Conservation (phyloP, 2,329 filamentous ascomycete species). For the Aspergillus flavus region DNA sequence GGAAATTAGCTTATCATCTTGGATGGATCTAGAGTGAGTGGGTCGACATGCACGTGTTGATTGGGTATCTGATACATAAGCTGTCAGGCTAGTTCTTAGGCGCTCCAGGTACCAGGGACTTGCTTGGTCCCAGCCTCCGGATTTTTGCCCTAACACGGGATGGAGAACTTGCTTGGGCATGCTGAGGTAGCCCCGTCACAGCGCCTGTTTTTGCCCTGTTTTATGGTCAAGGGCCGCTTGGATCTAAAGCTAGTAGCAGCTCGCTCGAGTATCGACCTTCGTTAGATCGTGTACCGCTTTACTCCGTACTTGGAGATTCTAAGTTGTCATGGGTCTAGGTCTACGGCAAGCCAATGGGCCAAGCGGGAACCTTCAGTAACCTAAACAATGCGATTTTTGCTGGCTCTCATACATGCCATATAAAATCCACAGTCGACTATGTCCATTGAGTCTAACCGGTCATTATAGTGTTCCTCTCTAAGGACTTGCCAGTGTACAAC, state of each 20-base stretch:
- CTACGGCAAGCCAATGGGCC: too few species aligned
- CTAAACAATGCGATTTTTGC: too few species aligned
- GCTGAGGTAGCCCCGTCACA: not conserved
- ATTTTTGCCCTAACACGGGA: slow-evolving; percentile 2
- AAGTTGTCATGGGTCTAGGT: too few species aligned
- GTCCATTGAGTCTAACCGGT: too few species aligned
- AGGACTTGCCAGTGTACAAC: too few species aligned
- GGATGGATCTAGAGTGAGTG: not conserved
- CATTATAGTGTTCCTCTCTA: too few species aligned
- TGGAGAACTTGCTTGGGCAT: not conserved
- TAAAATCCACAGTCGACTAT: too few species aligned
- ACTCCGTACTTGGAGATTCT: too few species aligned
- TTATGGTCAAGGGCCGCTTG: not conserved
- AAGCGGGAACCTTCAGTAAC: too few species aligned
- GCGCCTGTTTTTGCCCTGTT: not conserved
- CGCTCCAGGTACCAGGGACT: not conserved
- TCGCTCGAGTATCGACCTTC: not conserved
- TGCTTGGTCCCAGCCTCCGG: slow-evolving; percentile 2
- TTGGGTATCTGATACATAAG: slow-evolving; percentile 5
- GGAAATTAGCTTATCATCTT: not conserved
- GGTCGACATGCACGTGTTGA: not conserved
- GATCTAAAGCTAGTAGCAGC: not conserved
- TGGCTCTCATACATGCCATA: too few species aligned
- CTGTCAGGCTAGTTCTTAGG: slow-evolving; percentile 1
- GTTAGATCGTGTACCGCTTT: not conserved